Conservation (phyloP, 140 eudicot species). For the Cichorium intybus region DNA sequence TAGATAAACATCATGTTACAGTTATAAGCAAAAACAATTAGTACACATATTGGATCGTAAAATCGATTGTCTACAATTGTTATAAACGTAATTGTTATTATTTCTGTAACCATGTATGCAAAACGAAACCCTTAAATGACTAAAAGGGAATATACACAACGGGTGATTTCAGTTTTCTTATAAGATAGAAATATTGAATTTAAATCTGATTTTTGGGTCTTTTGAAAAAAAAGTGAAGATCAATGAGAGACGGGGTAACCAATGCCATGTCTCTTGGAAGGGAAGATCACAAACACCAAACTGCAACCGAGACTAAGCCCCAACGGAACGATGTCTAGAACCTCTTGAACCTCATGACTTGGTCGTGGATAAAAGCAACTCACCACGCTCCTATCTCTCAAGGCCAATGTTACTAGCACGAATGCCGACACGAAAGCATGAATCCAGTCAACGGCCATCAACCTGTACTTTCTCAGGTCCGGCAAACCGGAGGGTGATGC, state of each 20-base stretch:
- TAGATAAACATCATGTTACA: background rate
- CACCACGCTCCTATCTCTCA: constrained; percentile 68
- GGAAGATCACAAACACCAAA: constrained; percentile 73
- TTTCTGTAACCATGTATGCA: constrained; percentile 15
- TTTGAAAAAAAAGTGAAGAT: background rate
- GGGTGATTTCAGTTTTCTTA: background rate
- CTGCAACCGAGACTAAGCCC: constrained; percentile 71
- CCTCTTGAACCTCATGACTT: constrained; percentile 53
- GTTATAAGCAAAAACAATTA: background rate
- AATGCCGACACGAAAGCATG: constrained; percentile 67
- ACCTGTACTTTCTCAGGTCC: constrained; percentile 53
- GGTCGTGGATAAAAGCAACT: constrained; percentile 73
- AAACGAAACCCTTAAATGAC: background rate
- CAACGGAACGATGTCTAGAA: constrained; percentile 60
- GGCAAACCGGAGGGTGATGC: constrained; percentile 42
- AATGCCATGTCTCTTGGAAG: constrained; percentile 80
- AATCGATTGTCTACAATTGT: background rate
- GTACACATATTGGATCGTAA: background rate
- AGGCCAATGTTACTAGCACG: constrained; percentile 60
- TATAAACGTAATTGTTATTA: background rate
- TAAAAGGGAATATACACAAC: background rate
- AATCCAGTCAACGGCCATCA: constrained; percentile 54
- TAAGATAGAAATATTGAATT: background rate
- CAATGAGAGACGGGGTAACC: constrained; percentile 69
- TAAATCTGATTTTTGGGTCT: background rate